Evolutionary conservation across 805 yeast species (phyloP).

Genomic region (Kodamaea hsintzibuensis): DNA sequence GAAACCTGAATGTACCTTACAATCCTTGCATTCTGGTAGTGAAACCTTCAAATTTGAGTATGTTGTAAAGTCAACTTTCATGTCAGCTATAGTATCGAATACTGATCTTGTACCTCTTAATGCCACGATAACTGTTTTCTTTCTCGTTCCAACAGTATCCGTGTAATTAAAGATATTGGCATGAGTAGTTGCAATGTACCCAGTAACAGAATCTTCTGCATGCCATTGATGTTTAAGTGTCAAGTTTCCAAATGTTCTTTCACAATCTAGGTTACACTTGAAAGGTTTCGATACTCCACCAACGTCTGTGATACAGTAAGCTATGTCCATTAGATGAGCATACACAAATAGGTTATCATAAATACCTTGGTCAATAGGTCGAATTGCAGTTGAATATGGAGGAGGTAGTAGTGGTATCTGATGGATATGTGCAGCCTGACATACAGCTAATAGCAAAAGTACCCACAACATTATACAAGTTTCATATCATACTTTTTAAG

Average conservation of each 20-base stretch:
- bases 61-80: slow-evolving; percentile 35
- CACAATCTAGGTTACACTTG: slow-evolving; percentile 38
- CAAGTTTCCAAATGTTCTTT: slow-evolving; percentile 34
- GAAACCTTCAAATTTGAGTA: slow-evolving; percentile 24
- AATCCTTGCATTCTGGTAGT: slow-evolving; percentile 31
- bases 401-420: not conserved
- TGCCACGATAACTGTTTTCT: slow-evolving; percentile 29
- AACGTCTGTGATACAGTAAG: slow-evolving; percentile 40
- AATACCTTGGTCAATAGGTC: slow-evolving; percentile 12
- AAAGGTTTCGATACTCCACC: slow-evolving; percentile 37
- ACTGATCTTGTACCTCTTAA: slow-evolving; percentile 47
- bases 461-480: not conserved
- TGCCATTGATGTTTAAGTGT: slow-evolving; percentile 43
- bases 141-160: not conserved
- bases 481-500: not conserved
- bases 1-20: slow-evolving; percentile 40
- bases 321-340: slow-evolving; percentile 44
- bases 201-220: slow-evolving; percentile 37
- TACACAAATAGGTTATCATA: slow-evolving; percentile 34
- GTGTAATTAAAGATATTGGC: slow-evolving; percentile 22
- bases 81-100: slow-evolving; percentile 39
- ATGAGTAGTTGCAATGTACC: slow-evolving; percentile 38
- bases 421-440: not conserved
- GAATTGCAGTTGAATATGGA: not conserved
- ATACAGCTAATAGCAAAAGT: not conserved